These are phyloP conservation scores for Meredithiella fracta DNA, from an alignment of 2,329 filamentous ascomycete species.

Conservation along the genomic window DNA sequence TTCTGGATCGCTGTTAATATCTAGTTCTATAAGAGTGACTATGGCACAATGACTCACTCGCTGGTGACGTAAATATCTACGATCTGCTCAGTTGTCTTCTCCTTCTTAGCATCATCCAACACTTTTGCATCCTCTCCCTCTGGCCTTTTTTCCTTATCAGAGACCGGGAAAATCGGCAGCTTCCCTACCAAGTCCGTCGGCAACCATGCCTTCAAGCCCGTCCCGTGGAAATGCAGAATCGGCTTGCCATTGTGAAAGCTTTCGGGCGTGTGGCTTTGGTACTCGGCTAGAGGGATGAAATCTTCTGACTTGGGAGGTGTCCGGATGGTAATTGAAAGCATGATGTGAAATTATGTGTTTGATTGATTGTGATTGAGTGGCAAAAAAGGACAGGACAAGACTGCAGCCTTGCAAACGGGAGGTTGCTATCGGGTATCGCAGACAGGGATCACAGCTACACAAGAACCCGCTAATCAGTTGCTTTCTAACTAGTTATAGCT, in stretches of 20 bases:
- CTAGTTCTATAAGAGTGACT: neutral
- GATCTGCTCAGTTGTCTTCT: constrained; percentile 26
- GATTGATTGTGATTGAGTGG: neutral
- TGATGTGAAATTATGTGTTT: constrained; percentile 12
- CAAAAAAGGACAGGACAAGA: no score
- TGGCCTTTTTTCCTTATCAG: constrained; percentile 20
- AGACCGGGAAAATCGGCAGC: constrained; percentile 36
- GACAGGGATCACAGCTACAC: no score
- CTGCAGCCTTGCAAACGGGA: constrained; percentile 8
- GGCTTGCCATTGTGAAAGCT: constrained; percentile 58
- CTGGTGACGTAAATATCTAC: constrained; percentile 44
- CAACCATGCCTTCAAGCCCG: constrained; percentile 40
- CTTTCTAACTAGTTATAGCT: constrained; percentile 4
- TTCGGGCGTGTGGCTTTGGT: constrained; percentile 54
- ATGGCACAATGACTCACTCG: constrained; percentile 26
- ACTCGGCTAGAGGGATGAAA: constrained; percentile 50
- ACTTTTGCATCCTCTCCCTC: constrained; percentile 20
- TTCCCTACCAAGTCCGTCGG: constrained; percentile 35
- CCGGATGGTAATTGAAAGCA: constrained; percentile 37
- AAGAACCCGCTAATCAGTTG: neutral
- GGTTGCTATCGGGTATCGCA: no score
- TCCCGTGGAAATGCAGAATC: constrained; percentile 48
- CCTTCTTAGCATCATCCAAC: constrained; percentile 22
- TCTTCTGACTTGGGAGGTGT: constrained; percentile 38
- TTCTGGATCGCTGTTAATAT: constrained; percentile 12